Evolutionary conservation across 2,329 filamentous ascomycete species (phyloP), one percentile per base, ranked within the genome.

Genomic region (Aspergillus alliaceus): DNA sequence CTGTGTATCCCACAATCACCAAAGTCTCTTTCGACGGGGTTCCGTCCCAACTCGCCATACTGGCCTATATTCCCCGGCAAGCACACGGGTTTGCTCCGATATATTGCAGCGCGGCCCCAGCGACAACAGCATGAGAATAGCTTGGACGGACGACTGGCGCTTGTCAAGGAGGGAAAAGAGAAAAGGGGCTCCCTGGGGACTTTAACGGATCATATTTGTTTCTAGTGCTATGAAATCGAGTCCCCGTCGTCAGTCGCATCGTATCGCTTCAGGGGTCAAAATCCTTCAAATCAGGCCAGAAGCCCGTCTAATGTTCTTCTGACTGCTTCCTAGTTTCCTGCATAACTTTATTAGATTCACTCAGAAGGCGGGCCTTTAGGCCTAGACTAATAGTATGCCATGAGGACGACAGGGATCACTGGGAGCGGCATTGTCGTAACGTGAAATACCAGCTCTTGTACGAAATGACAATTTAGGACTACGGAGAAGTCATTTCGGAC

Each of bases 1-100:
- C 48, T 15, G 24, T 44, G 40, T 56, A 56, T 39, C 54, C 54
- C 18, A 49, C 48, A 14, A 56, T 47, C 11, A 52, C 39, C 32
- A 52, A 15, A 20, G 48, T 35, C 39, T 34, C 48, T 14, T 31
- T 52, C 6, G 54, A 52, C 31, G 37, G 47, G 4, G 48, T 44
- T 20, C 42, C 29, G 22, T 52, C 27, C 27, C 29, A 35, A 24
- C 22, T 47, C 35, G n/a, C 24, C 24, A 52, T 56, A 6, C 25
- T 42, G 11, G 12, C 2, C 9, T 25, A 25, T 1, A 22, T 27
- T 40, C n/a, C 20, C 20, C 25, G 39, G 4, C 39, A 25, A 9
- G 39, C 20, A 42, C 22, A 25, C 22, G 8, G 6, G 8, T 42
- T 14, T 11, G 39, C 20, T 15, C 15, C 20, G 39, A n/a, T n/a